Base-by-base conservation (phyloP, 768 basidiomycete genomes). In the Mycena metata region DNA sequence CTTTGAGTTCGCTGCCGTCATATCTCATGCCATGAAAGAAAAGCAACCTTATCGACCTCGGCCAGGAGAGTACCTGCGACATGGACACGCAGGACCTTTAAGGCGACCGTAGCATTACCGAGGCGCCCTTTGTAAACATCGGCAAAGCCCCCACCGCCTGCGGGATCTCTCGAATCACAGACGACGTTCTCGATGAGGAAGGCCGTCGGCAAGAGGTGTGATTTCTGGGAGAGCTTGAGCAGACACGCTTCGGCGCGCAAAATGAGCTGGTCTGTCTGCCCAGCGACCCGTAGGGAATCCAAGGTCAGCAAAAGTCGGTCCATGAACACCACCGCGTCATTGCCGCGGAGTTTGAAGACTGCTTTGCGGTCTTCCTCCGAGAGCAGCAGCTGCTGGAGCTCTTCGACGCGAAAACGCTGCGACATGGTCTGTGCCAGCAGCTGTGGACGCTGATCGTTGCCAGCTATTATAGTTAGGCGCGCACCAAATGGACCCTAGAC, bases 131-230 rank as follows among this genome's bases (percentile, higher is more conserved):
- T 51, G 24, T 51, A 51, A 24, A 51, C 50, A 24, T 51, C 50
- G 5, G 50, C 50, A 16, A 51, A 51, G 24, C 50, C 50, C 21
- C 50, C 50, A 16, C 50, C 50, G 50, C 24, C 50, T 26, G 50
- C n/a, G 24, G 50, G 50, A 51, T 51, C 50, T 24, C 50, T 51
- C 30, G 50, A 51, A 26, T 51, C 50, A 30, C 50, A 51, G 50
- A 51, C 50, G 24, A 51, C 50, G 50, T 51, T 51, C 50, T 51
- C 50, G 50, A 13, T 16, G 50, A 51, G 50, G 24, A 51, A 51
- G 30, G 50, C n/a, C n/a, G 50, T 51, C 24, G 50, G 50, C 24
- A 51, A 26, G 24, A 51, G 50, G 24, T 26, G 50, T 21, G 50
- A 51, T 26, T 51, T 51, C 24, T 51, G 50, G n/a, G 50, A 51